Percentiles rank a stretch among this genome's conserved stretches.
phyloP scores from a whole-genome alignment of 257 asterid species.

The Pogostemon cablin region DNA sequence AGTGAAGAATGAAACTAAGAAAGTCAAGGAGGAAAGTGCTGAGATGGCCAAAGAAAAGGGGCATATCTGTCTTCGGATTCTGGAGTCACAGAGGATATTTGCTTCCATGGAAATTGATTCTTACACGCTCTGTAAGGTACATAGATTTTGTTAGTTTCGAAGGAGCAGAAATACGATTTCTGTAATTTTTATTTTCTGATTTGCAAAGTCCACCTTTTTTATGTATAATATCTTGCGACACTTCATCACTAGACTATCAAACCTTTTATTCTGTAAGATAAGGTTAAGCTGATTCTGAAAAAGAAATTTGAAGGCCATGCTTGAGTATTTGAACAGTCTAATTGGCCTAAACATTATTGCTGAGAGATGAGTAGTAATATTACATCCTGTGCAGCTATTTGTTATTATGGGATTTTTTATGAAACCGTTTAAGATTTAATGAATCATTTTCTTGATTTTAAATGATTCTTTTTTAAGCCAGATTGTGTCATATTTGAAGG shows the following conservation, averaged over 20 bases:
- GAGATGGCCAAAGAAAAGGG: conserved; percentile 56
- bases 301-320: conserved; percentile 14
- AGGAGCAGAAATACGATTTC: conserved; percentile 8
- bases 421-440: neutral
- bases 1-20: conserved; percentile 64
- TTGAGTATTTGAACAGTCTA: neutral
- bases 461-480: neutral
- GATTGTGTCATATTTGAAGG: neutral
- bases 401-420: neutral
- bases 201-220: conserved; percentile 17
- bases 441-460: neutral
- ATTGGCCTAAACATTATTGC: neutral
- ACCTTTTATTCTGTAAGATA: conserved; percentile 25
- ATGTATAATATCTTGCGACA: neutral
- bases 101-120: conserved; percentile 60
- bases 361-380: neutral
- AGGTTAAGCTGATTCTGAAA: conserved; percentile 17
- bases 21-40: conserved; percentile 55
- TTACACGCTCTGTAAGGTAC: conserved; percentile 66
- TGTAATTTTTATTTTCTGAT: neutral
- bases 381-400: conserved; percentile 10
- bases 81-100: conserved; percentile 65
- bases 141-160: neutral
- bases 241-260: neutral
- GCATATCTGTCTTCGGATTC: conserved; percentile 55